Percentiles rank a stretch among this genome's conserved stretches.
Conservation (phyloP, 2,329 filamentous ascomycete species). For the Ceratocystis alfenasii region DNA sequence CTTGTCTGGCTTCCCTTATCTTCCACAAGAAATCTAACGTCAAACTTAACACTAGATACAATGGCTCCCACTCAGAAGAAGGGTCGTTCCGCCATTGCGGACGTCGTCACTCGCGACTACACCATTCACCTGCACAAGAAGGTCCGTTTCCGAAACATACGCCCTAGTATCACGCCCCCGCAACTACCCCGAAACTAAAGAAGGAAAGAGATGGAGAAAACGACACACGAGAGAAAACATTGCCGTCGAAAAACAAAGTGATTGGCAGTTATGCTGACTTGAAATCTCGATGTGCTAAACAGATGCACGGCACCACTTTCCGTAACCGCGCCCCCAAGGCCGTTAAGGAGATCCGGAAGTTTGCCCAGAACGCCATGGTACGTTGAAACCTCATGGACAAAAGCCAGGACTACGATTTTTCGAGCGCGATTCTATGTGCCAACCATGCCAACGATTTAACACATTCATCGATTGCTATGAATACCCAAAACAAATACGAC, state of each 20-base stretch:
- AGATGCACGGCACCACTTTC: constrained; percentile 96
- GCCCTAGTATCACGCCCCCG: neutral
- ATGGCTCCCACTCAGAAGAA: constrained; percentile 58
- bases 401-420: constrained; percentile 17
- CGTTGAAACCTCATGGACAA: constrained; percentile 30
- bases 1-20: constrained; percentile 21
- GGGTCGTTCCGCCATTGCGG: constrained; percentile 92
- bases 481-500: neutral
- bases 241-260: neutral
- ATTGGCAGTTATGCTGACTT: constrained; percentile 29
- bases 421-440: neutral
- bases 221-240: constrained; percentile 9
- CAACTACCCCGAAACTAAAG: neutral
- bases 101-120: constrained; percentile 99
- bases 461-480: neutral
- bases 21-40: constrained; percentile 22
- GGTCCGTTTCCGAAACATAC: constrained; percentile 28
- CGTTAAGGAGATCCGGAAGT: constrained; percentile 99
- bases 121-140: constrained; percentile 99
- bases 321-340: constrained; percentile 98
- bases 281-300: constrained; percentile 25
- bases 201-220: constrained; percentile 2
- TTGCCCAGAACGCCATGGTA: constrained; percentile 94
- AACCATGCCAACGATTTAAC: neutral
- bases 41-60: constrained; percentile 37